phyloP scores from a whole-genome alignment of 2,329 filamentous ascomycete species.

The Trichoderma endophyticum region DNA sequence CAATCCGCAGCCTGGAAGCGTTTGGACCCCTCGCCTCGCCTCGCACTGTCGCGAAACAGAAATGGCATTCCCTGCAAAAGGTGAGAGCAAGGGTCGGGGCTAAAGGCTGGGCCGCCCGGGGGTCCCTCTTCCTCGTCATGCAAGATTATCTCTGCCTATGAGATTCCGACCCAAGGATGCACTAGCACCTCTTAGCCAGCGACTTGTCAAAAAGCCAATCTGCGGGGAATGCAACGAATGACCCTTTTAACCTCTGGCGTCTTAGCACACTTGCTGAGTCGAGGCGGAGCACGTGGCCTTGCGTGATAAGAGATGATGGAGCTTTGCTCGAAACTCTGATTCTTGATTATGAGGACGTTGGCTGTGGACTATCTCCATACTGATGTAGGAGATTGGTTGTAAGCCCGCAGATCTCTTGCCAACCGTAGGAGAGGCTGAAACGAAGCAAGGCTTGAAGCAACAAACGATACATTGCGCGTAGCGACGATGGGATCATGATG shows the following conservation, averaged over 20 bases:
- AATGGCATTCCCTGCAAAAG: slow-evolving; percentile 47
- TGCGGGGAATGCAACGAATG: background rate
- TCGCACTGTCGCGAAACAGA: slow-evolving; percentile 40
- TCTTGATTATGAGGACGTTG: background rate
- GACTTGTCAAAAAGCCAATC: slow-evolving; percentile 8
- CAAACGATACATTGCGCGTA: background rate
- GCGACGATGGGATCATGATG: background rate
- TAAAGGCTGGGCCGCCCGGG: slow-evolving; percentile 42
- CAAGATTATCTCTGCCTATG: slow-evolving; percentile 35
- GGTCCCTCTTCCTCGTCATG: slow-evolving; percentile 41
- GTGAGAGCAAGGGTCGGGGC: slow-evolving; percentile 24
- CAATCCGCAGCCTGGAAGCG: slow-evolving; percentile 42
- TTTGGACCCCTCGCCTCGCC: slow-evolving; percentile 33
- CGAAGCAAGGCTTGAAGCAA: background rate
- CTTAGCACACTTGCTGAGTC: slow-evolving; percentile 2
- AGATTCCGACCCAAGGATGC: slow-evolving; percentile 1
- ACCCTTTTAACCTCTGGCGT: background rate
- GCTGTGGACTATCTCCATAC: background rate
- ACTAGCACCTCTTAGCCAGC: background rate
- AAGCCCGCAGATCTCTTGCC: background rate
- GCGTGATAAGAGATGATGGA: background rate
- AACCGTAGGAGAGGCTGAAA: background rate
- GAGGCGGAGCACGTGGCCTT: slow-evolving; percentile 36
- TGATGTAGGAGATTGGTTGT: background rate
- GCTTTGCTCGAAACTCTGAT: background rate